Base-by-base conservation (phyloP, 192 early-diverging fungal genomes). In the Coemansia sp. region DNA sequence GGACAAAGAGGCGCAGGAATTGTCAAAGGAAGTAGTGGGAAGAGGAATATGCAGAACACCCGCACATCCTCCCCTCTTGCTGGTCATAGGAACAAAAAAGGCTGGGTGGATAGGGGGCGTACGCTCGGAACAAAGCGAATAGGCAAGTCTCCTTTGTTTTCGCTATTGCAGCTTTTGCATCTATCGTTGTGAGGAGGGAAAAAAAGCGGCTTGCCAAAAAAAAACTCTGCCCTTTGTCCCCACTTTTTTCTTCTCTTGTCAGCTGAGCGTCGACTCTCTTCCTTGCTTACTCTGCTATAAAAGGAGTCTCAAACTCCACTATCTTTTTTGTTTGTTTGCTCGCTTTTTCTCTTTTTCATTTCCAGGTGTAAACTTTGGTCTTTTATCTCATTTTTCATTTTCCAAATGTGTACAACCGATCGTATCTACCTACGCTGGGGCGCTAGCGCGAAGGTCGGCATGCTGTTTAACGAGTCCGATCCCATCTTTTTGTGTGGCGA, bases 401-500 rank as follows among this genome's bases (percentile, higher is more conserved):
- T 28, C 11, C 11, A 14, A 26, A 60, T 60, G 35, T 42, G 21
- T 36, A 26, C 59, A 24, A 16, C 37, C 26, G 21, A 43, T 45
- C 34, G 42, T 24, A 16, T 23, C 21, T 50, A 68, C 59, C 59
- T 3, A 21, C 57, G 53, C 14, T 59, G 57, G 18, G 57, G 33
- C 5, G 18, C 56, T 4, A 13, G 21, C 5, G 45, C 50, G 23
- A 45, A 26, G 18, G 20, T 64, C 23, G 31, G 40, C 4, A 35
- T 38, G 13, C 16, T 50, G 20, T 50, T 28, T 31, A 45, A 18
- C 20, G 50, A 56, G 28, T 24, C 26, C 43, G 21, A 36, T 28
- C 42, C 62, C 8, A 65, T 42, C 50, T 79, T 73, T 51, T n/a
- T 59, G 11, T 79, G 77, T 36, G 77, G 67, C 50, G 77, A 79